phyloP scores from a whole-genome alignment of 768 basidiomycete species.

The Lactarius sp. region DNA sequence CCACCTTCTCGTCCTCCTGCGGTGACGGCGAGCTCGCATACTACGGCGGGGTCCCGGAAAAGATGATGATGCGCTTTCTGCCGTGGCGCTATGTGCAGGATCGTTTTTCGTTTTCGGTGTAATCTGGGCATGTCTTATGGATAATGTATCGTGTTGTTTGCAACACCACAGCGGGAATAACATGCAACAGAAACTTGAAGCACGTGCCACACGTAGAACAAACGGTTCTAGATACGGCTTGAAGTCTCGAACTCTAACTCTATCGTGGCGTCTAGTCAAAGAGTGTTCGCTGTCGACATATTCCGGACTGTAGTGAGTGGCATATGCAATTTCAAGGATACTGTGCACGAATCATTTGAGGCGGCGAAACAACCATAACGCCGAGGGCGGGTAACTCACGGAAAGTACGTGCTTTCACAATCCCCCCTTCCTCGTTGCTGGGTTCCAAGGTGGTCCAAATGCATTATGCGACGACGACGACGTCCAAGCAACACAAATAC shows the following conservation, averaged over 20 bases:
- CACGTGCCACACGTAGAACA: not conserved
- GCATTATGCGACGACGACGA: not conserved
- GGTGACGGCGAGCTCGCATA: not conserved
- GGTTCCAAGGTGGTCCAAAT: not conserved
- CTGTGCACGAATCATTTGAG: no score
- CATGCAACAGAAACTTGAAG: not conserved
- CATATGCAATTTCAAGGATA: no score
- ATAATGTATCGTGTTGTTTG: not conserved
- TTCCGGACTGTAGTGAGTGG: no score
- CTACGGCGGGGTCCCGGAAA: not conserved
- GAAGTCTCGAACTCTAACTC: no score
- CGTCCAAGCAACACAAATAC: no score
- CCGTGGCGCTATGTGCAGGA: not conserved
- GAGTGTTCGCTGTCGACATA: not conserved
- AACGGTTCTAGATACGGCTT: no score
- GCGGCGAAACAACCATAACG: not conserved
- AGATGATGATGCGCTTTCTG: not conserved
- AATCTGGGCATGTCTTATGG: not conserved
- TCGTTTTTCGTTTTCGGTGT: not conserved
- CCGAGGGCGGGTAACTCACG: no score
- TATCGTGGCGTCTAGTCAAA: not conserved
- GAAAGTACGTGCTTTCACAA: no score
- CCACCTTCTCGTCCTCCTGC: not conserved
- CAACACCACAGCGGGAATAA: not conserved
- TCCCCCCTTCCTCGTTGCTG: not conserved